Percentiles rank a stretch among this genome's conserved stretches.
Evolutionary conservation across 2,329 filamentous ascomycete genomes (phyloP).

Genomic region (Erysiphe pulchra): DNA sequence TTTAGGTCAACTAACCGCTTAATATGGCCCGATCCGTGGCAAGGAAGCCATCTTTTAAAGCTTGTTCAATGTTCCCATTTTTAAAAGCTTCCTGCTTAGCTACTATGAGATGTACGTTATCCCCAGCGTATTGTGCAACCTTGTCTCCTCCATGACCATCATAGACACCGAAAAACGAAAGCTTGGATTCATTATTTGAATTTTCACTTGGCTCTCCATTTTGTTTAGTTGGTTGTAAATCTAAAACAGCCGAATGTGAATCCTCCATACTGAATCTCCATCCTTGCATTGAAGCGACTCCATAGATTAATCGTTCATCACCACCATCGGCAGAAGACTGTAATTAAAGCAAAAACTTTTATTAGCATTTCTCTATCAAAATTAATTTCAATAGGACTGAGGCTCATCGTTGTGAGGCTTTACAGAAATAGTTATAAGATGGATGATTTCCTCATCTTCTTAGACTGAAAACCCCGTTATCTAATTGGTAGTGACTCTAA

Average conservation of each 20-base stretch:
- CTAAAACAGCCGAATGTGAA: slow-evolving; percentile 69
- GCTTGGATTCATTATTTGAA: slow-evolving; percentile 37
- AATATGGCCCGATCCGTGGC: slow-evolving; percentile 90
- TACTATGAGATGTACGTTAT: slow-evolving; percentile 82
- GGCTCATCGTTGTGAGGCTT: background rate
- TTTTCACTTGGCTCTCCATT: slow-evolving; percentile 25
- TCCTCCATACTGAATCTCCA: slow-evolving; percentile 99
- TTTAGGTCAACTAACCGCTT: slow-evolving; percentile 36
- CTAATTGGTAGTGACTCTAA: no score
- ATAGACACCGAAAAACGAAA: slow-evolving; percentile 95
- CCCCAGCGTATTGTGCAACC: slow-evolving; percentile 77
- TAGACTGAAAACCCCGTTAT: no score
- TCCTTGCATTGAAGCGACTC: slow-evolving; percentile 96
- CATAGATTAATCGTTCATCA: slow-evolving; percentile 81
- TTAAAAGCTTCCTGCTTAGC: slow-evolving; percentile 88
- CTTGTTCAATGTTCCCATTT: slow-evolving; percentile 75
- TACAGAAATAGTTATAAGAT: no score
- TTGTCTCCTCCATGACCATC: slow-evolving; percentile 95
- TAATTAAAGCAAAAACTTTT: slow-evolving; percentile 5
- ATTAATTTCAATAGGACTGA: background rate
- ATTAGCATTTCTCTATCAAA: background rate
- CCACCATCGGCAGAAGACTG: slow-evolving; percentile 72
- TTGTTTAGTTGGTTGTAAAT: slow-evolving; percentile 36
- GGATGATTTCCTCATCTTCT: no score
- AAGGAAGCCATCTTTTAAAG: slow-evolving; percentile 88